phyloP scores from a whole-genome alignment of 208 protist species.

The Trypanosoma theileri region DNA sequence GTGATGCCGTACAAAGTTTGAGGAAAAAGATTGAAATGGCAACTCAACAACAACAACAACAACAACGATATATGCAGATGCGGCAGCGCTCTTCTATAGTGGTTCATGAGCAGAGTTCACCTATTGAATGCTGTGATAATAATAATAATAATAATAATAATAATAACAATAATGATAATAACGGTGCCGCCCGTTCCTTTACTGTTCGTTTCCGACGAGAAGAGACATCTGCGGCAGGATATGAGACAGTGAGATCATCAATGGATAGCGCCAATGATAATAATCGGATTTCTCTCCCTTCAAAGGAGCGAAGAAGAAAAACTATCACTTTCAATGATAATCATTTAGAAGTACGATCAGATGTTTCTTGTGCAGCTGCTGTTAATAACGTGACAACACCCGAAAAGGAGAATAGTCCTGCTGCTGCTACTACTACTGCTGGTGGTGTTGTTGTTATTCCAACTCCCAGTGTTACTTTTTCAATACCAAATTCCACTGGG shows the following conservation, averaged over 20 bases:
- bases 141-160: not conserved
- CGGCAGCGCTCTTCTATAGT: too few species aligned
- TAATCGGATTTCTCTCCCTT: not conserved
- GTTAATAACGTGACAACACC: not conserved
- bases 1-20: not conserved
- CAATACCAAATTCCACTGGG: not conserved
- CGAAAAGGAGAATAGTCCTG: not conserved
- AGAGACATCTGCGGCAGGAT: not conserved
- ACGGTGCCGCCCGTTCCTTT: not conserved
- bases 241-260: too few species aligned
- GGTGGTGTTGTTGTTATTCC: not conserved
- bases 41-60: not conserved
- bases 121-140: not conserved
- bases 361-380: not conserved
- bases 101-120: not conserved
- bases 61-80: not conserved
- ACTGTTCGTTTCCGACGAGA: slow-evolving; percentile 12
- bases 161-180: not conserved
- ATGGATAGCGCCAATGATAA: not conserved
- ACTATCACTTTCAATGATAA: slow-evolving; percentile 25
- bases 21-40: slow-evolving; percentile 10
- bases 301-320: slow-evolving; percentile 12
- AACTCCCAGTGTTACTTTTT: not conserved
- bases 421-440: not conserved
- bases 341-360: slow-evolving; percentile 13